A percentile compares a stretch with the other conserved stretches of the same genome.
phyloP scores from a whole-genome alignment of 805 yeast genomes.

The Hanseniaspora jakobsenii region DNA sequence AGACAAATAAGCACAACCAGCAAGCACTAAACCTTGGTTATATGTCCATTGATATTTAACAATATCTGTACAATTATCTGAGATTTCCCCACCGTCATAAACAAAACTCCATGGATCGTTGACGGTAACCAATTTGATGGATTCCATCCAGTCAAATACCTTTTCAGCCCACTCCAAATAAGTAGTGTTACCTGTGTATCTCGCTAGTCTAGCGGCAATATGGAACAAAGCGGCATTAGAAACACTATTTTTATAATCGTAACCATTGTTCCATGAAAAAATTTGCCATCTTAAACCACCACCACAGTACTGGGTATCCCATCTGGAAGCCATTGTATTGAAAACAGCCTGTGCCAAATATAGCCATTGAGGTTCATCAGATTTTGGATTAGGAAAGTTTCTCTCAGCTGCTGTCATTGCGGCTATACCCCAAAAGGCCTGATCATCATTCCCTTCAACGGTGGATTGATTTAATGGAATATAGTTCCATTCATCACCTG shows the following conservation, averaged over 20 bases:
- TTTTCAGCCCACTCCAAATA: constrained; percentile 42
- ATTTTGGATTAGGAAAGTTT: constrained; percentile 39
- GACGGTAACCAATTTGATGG: constrained; percentile 33
- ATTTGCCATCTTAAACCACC: constrained; percentile 69
- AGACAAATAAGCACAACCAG: constrained; percentile 62
- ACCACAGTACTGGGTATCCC: constrained; percentile 44
- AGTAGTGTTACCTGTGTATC: constrained; percentile 41
- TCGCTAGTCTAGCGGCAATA: constrained; percentile 50
- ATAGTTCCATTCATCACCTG: constrained; percentile 39
- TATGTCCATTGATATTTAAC: constrained; percentile 52
- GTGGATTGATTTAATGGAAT: constrained; percentile 52
- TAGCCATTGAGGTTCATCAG: constrained; percentile 40
- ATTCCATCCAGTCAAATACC: constrained; percentile 50
- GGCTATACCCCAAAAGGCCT: constrained; percentile 58
- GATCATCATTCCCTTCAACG: constrained; percentile 65
- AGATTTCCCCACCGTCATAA: constrained; percentile 55
- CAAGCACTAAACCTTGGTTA: constrained; percentile 53
- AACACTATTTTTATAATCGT: constrained; percentile 50
- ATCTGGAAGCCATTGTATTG: constrained; percentile 44
- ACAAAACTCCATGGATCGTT: constrained; percentile 47
- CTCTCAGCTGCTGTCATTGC: constrained; percentile 52
- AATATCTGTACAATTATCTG: constrained; percentile 29
- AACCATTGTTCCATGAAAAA: constrained; percentile 48
- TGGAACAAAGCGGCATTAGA: constrained; percentile 56
- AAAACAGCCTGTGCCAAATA: constrained; percentile 46